Base-by-base conservation (phyloP, 768 basidiomycete species). In the Calocybe cyanea region DNA sequence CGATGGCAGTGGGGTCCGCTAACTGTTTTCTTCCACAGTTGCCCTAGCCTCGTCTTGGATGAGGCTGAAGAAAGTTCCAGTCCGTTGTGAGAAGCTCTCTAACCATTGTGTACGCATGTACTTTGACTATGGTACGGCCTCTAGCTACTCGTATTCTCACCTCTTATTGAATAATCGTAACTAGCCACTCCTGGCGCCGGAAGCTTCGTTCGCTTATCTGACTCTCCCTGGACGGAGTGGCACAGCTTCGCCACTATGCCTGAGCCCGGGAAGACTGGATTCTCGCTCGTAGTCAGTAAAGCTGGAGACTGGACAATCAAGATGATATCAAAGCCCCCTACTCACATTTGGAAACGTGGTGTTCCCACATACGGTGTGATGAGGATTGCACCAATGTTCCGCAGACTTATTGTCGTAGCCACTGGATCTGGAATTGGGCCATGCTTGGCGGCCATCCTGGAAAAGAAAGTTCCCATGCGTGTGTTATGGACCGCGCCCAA, bases 401-500 rank as follows among this genome's bases (percentile, higher is more conserved):
- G 73, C 21, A 71, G 78, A 21, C 55, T 80, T 3, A 70, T 81
- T 6, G 65, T 81, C 38, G 79, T 82, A 20, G 79, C 80, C 6
- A 82, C 80, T 15, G 80, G 70, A 20, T 73, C 69, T 14, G 78
- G 78, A 35, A 81, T 83, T 48, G 81, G 78, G 2, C 80, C 80
- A n/a, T 80, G 77, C 55, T 73, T 76, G 2, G 76, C 78, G 0
- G 71, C 69, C 42, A 74, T 83, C 45, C 57, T 81, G 43, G 78
- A 73, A 44, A 63, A 70, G 51, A 63, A 68, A 19, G 63, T 77
- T 7, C 78, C 79, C 3, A 76, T 77, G 38, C 69, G 72, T 14
- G 67, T 81, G 23, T 68, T 83, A n/a, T 81, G 80, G 80, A 80
- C 79, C 0, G 74, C 78, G 13, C 80, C 79, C 2, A 73, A 79